Evolutionary conservation across 2,329 filamentous ascomycete species (phyloP), one percentile per base, ranked within the genome.

Genomic region (Sporothrix brunneoviolacea): DNA sequence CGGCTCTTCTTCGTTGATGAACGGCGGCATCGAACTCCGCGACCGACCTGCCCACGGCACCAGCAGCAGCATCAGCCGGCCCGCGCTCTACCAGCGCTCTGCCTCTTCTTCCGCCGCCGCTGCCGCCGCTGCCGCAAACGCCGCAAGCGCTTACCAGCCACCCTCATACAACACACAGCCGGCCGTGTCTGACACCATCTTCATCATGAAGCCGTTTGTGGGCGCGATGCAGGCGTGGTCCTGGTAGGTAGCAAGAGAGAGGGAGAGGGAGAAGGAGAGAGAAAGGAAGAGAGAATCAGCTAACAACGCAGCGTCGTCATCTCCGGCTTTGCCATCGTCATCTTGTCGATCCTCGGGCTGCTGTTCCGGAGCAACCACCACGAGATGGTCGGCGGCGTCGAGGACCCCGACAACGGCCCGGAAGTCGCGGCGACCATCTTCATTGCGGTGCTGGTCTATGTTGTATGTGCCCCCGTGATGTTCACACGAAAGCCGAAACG

Each of bases 161-260:
- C 51, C 50, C 2, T 12, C 49, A 2, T 47, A 27, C 27, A 24
- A 15, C 36, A 5, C 36, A 15, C 12, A 16, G 24, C 28, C 32
- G 32, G 8, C 39, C 40, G 44, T 38, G 33, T 45, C 47, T 32
- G 38, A 52, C 53, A 48, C 51, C 18, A 47, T 51, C 35, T 54
- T 68, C 74, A 80, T 63, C 65, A 96, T 96, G 91, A 96, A 96
- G 84, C 91, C 91, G 60, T 76, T 97, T 65, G 88, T 97, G 61
- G 86, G 88, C 65, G 84, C 89, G 59, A 80, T 91, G 73, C 91
- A 95, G 73, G 91, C 91, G 64, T 96, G 91, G 90, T 88, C 84
- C 74, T 95, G 91, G 91, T 96, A 75, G 65, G 82, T 68, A 13
- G 8, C 7, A 18, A 21, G 33, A n/a, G n/a, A 10, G 24, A 18